Evolutionary conservation across 139 green algal species (phyloP).

Genomic region (Trebouxia sp.): DNA sequence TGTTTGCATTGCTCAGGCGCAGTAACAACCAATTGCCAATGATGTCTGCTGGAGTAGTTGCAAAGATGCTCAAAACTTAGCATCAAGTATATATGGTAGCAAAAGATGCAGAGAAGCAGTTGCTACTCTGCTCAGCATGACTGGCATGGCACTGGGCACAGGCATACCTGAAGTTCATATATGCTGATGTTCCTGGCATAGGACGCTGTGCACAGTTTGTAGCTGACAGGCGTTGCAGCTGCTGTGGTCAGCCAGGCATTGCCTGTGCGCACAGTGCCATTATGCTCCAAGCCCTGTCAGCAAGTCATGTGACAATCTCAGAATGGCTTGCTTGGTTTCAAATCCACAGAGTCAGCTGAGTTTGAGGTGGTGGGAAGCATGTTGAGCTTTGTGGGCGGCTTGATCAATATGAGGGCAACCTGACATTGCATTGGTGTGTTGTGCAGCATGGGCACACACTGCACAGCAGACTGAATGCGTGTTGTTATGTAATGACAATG

Average conservation of each 20-base stretch:
- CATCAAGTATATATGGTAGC: no score
- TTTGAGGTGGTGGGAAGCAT: background rate
- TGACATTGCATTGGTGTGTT: background rate
- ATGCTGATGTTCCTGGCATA: conserved; percentile 62
- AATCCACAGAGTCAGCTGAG: no score
- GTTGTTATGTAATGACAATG: no score
- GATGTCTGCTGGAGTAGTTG: no score
- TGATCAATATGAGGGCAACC: background rate
- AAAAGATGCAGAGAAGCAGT: no score
- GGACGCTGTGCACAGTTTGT: conserved; percentile 54
- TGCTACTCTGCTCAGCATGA: no score
- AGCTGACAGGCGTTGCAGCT: conserved; percentile 50
- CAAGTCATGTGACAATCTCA: no score
- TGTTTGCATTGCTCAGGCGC: no score
- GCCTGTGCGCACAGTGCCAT: background rate
- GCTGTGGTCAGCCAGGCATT: conserved; percentile 51
- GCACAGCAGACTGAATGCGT: conserved; percentile 11
- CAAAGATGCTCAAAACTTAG: no score
- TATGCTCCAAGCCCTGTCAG: conserved; percentile 13
- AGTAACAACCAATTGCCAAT: no score
- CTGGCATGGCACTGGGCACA: no score
- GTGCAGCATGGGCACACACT: background rate
- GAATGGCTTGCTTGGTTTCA: no score
- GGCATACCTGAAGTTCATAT: conserved; percentile 58
- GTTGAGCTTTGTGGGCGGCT: background rate